Evolutionary conservation across 371 early-diverging fungal genomes (phyloP).

Genomic region (Saksenaea vasiformis): DNA sequence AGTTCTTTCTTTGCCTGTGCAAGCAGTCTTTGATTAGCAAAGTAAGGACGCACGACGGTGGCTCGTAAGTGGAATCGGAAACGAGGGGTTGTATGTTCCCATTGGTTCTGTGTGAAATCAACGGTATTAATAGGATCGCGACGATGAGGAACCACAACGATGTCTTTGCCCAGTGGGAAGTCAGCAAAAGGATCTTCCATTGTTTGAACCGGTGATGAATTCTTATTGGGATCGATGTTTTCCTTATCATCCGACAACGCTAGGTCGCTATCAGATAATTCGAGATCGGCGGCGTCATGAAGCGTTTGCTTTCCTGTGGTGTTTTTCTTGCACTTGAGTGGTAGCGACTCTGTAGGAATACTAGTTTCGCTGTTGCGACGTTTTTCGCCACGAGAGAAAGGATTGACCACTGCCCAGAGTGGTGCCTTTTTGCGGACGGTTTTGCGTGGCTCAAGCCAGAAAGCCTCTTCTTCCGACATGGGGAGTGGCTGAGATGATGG

Average conservation of each 20-base stretch:
- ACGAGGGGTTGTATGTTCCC: neutral
- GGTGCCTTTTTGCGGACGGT: neutral
- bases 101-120: neutral
- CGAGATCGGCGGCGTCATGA: neutral
- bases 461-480: slow-evolving; percentile 2
- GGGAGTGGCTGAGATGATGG: neutral
- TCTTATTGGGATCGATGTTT: neutral
- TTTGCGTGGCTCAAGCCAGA: slow-evolving; percentile 3
- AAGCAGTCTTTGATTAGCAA: neutral
- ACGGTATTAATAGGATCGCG: neutral
- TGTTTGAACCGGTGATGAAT: neutral
- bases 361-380: neutral
- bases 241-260: neutral
- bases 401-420: neutral
- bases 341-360: neutral
- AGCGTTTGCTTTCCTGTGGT: neutral
- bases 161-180: slow-evolving; percentile 1
- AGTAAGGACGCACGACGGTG: neutral
- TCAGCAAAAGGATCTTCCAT: slow-evolving; percentile 1
- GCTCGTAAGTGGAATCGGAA: neutral
- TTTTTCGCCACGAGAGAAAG: neutral
- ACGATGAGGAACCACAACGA: neutral
- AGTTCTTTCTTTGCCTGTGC: slow-evolving; percentile 1
- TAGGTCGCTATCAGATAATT: neutral
- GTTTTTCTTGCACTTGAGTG: neutral